Evolutionary conservation across 2,329 filamentous ascomycete genomes (phyloP).

Genomic region (Parascedosporium putredinis): DNA sequence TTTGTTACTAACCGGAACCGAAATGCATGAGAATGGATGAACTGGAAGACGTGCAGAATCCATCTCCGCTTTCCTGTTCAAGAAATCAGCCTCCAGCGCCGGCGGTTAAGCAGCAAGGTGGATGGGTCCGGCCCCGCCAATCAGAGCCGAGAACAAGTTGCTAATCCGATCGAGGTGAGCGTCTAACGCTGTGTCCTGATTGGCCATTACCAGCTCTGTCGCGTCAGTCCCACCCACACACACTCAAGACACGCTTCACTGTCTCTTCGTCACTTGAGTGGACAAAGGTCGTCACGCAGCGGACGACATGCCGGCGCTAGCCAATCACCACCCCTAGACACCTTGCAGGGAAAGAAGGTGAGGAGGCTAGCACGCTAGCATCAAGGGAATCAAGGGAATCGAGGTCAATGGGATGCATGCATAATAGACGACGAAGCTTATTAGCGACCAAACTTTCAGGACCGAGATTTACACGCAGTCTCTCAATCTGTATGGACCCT

Average conservation of each 20-base stretch:
- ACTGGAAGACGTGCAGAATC: neutral
- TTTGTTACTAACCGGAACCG: neutral
- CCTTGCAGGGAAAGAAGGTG: too few relatives aligned
- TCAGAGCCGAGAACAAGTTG: neutral
- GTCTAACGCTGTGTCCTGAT: constrained; percentile 1
- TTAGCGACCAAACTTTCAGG: too few relatives aligned
- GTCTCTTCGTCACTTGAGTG: too few relatives aligned
- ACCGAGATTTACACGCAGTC: too few relatives aligned
- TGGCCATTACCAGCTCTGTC: neutral
- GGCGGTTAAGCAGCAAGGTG: constrained; percentile 8
- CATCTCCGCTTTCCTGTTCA: neutral
- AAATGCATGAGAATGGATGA: neutral
- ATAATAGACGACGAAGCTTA: too few relatives aligned
- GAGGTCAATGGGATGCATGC: too few relatives aligned
- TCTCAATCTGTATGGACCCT: too few relatives aligned
- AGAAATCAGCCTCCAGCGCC: neutral
- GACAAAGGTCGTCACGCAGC: constrained; percentile 6
- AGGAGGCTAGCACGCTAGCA: too few relatives aligned
- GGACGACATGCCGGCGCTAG: neutral
- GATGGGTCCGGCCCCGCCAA: neutral
- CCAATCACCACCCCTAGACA: neutral
- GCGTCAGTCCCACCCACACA: constrained; percentile 7
- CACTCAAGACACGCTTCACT: too few relatives aligned
- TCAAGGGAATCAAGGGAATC: too few relatives aligned
- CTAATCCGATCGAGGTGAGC: neutral